These are phyloP conservation scores for Syncephalastrum monosporum DNA, from an alignment of 371 early-diverging fungal species.

Conservation along the genomic window DNA sequence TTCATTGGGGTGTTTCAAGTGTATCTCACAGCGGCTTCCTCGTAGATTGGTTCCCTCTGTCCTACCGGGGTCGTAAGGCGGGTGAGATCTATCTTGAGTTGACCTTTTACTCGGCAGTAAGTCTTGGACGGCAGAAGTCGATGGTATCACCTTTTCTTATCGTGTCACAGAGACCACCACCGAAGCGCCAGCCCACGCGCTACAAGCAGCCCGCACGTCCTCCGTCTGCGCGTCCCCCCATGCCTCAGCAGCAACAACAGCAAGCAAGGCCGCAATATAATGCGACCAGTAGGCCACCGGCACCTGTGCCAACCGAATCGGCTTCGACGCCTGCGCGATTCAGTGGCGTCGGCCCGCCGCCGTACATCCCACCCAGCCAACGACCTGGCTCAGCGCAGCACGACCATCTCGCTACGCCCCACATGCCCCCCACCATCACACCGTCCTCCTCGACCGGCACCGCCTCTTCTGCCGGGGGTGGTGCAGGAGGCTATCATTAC, in stretches of 20 bases:
- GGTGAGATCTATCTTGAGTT: slow-evolving; percentile 58
- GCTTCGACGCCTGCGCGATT: slow-evolving; percentile 25
- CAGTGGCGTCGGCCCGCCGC: slow-evolving; percentile 18
- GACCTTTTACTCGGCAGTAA: slow-evolving; percentile 59
- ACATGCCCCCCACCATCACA: slow-evolving; percentile 20
- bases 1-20: background rate
- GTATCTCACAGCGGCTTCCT: background rate
- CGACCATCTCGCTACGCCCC: slow-evolving; percentile 17
- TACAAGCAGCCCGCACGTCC: slow-evolving; percentile 10
- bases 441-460: slow-evolving; percentile 17
- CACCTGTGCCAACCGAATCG: slow-evolving; percentile 18
- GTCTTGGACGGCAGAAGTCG: background rate
- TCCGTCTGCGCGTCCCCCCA: slow-evolving; percentile 11
- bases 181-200: slow-evolving; percentile 40
- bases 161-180: slow-evolving; percentile 30
- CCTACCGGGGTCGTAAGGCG: slow-evolving; percentile 50
- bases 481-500: no score
- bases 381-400: slow-evolving; percentile 8
- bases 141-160: background rate
- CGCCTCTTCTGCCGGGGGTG: slow-evolving; percentile 15
- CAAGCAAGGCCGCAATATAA: background rate
- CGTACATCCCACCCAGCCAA: slow-evolving; percentile 16
- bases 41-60: slow-evolving; percentile 56
- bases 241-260: slow-evolving; percentile 15
- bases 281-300: slow-evolving; percentile 10